Evolutionary conservation across 768 basidiomycete genomes (phyloP).

Genomic region (Naganishia vaughanmartiniae): DNA sequence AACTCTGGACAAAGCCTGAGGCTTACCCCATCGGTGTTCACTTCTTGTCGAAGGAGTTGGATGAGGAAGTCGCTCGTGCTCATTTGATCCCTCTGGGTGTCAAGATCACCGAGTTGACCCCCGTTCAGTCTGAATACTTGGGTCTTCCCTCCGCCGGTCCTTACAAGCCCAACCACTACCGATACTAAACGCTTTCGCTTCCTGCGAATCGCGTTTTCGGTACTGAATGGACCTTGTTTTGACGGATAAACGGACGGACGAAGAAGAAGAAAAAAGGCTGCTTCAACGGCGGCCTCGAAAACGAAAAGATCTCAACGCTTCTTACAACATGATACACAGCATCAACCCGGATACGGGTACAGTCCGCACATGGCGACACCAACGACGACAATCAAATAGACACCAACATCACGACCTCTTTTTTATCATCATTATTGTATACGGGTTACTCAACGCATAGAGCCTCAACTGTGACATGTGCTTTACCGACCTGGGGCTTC

Average conservation of each 20-base stretch:
- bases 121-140: constrained; percentile 81
- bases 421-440: constrained; percentile 10
- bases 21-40: constrained; percentile 96
- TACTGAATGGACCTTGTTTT: constrained; percentile 39
- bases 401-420: constrained; percentile 11
- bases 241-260: background rate
- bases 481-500: constrained; percentile 24
- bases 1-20: constrained; percentile 88
- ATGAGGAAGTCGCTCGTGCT: constrained; percentile 97
- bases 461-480: constrained; percentile 23
- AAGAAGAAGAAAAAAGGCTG: constrained; percentile 5
- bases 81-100: constrained; percentile 84
- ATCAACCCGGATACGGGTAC: constrained; percentile 1
- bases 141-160: constrained; percentile 81
- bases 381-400: constrained; percentile 15
- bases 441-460: constrained; percentile 25
- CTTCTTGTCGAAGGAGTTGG: constrained; percentile 96
- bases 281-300: constrained; percentile 23
- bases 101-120: constrained; percentile 68
- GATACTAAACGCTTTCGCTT: constrained; percentile 56
- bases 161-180: constrained; percentile 72
- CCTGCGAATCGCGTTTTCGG: constrained; percentile 15
- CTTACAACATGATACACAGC: constrained; percentile 23
- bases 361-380: background rate
- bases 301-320: constrained; percentile 30